Percentiles rank a stretch among this genome's conserved stretches.
These are phyloP conservation scores for Paspalum vaginatum DNA, from an alignment of 176 grass and related monocot genomes.

Conservation along the genomic window DNA sequence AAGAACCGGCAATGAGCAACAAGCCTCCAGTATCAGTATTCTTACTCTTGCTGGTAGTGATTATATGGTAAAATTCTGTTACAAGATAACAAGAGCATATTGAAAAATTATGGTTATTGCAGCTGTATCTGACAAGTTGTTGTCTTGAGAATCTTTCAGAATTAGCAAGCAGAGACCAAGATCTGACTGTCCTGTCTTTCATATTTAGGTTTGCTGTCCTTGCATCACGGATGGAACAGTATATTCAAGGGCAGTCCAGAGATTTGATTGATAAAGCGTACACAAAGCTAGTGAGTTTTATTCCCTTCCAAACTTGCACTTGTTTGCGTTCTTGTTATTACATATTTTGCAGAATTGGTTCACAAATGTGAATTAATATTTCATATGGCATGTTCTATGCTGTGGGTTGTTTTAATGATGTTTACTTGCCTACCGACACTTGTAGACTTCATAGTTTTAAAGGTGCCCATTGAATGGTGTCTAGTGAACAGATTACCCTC, in stretches of 20 bases:
- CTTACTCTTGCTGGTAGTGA: background rate
- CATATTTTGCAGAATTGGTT: slow-evolving; percentile 7
- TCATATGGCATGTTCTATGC: background rate
- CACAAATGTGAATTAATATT: slow-evolving; percentile 20
- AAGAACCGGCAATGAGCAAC: background rate
- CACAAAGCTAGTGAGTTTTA: slow-evolving; percentile 82
- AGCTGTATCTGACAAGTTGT: background rate
- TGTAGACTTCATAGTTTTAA: background rate
- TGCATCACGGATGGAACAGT: slow-evolving; percentile 94
- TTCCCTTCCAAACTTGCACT: slow-evolving; percentile 5
- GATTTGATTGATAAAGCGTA: slow-evolving; percentile 97
- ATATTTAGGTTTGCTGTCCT: slow-evolving; percentile 83
- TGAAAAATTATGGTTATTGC: slow-evolving; percentile 23
- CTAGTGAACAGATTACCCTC: background rate
- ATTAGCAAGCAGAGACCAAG: background rate
- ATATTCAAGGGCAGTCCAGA: slow-evolving; percentile 98
- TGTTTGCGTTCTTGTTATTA: slow-evolving; percentile 16
- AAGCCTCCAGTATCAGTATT: background rate
- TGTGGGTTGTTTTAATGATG: background rate
- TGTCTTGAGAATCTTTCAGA: slow-evolving; percentile 6
- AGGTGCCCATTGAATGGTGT: background rate
- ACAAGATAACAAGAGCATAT: slow-evolving; percentile 7
- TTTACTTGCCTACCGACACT: background rate
- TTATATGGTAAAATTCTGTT: slow-evolving; percentile 2
- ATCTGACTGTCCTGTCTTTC: slow-evolving; percentile 35